Evolutionary conservation across 495 filamentous ascomycete genomes (phyloP).

Genomic region (Tuber indicum): DNA sequence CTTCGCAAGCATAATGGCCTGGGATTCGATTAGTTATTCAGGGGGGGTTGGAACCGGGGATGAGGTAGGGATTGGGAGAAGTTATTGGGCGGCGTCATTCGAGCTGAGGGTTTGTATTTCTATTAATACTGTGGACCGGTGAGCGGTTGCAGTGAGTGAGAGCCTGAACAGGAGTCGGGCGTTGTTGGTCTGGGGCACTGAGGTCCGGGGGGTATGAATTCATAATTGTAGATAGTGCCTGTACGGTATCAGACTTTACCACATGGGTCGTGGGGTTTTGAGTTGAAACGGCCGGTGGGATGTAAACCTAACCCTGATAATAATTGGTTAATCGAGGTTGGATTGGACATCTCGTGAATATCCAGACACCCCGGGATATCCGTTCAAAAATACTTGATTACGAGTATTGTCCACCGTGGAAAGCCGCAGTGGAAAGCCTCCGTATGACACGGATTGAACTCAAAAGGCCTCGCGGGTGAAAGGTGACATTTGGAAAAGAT

Average conservation of each 20-base stretch:
- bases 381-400: not conserved
- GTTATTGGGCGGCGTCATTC: not conserved
- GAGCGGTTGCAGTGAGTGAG: not conserved
- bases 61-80: not conserved
- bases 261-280: not conserved
- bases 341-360: not conserved
- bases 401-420: not conserved
- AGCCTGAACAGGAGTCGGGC: not conserved
- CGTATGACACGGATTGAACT: not conserved
- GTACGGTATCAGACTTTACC: not conserved
- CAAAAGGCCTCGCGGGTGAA: not conserved
- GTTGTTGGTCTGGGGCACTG: not conserved
- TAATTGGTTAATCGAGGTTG: not conserved
- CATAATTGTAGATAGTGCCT: not conserved
- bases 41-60: not conserved
- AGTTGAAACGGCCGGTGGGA: not conserved
- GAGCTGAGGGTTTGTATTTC: not conserved
- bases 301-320: not conserved
- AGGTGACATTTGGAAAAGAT: not conserved
- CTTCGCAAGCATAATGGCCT: not conserved
- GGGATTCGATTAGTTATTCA: not conserved
- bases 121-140: not conserved
- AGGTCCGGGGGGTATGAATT: too few relatives aligned
- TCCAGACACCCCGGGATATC: not conserved
- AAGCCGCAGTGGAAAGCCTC: not conserved